Conservation (phyloP, 768 basidiomycete genomes). For the Calocybe gangraenosa region DNA sequence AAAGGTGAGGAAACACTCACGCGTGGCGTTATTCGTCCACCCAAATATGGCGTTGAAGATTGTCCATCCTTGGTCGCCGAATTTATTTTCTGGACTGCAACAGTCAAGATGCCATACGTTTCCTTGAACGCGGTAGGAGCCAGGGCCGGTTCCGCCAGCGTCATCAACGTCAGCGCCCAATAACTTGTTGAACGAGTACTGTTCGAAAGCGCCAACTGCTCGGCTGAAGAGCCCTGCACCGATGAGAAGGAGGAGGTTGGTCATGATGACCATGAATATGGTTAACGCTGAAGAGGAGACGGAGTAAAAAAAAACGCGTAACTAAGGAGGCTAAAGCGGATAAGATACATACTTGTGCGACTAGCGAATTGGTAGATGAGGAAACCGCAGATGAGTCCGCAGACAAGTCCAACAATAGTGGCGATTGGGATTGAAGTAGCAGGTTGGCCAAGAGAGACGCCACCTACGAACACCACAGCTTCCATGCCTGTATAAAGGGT, state of each 20-base stretch:
- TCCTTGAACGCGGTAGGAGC: constrained; percentile 75
- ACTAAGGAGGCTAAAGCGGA: not conserved
- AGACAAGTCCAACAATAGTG: constrained; percentile 78
- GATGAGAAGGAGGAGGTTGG: constrained; percentile 88
- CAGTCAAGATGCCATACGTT: constrained; percentile 89
- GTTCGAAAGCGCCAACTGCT: constrained; percentile 68
- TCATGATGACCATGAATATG: constrained; percentile 89
- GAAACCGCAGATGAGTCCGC: constrained; percentile 70
- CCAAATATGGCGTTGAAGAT: constrained; percentile 86
- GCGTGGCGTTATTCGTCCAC: constrained; percentile 81
- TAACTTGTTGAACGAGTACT: constrained; percentile 57
- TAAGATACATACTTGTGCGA: constrained; percentile 49
- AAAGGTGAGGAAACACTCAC: constrained; percentile 30
- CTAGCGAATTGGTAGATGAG: constrained; percentile 79
- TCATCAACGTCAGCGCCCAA: constrained; percentile 77
- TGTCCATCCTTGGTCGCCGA: constrained; percentile 59
- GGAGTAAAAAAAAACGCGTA: not conserved
- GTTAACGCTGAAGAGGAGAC: constrained; percentile 77
- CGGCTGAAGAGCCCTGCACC: constrained; percentile 91
- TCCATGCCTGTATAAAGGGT: constrained; percentile 59
- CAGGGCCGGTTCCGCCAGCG: constrained; percentile 68
- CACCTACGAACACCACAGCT: constrained; percentile 90
- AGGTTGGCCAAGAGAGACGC: constrained; percentile 80
- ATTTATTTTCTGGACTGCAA: constrained; percentile 60
- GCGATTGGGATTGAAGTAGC: constrained; percentile 89